Percentiles rank a stretch among this genome's conserved stretches.
phyloP scores from a whole-genome alignment of 2,329 filamentous ascomycete genomes.

The Nemania sp. region DNA sequence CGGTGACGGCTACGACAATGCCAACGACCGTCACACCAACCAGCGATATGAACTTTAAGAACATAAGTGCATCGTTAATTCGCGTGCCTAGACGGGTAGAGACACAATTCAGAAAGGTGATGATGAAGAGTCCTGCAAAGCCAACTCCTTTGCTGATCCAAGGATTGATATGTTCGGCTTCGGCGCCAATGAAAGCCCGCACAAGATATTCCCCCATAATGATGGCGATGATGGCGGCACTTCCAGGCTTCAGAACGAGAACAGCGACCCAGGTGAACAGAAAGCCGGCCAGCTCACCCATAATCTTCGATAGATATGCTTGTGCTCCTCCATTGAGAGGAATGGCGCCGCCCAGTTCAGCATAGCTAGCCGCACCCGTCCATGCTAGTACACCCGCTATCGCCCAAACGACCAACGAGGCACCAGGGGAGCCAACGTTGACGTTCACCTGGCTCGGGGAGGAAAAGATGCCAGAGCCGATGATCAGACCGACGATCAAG shows the following conservation, averaged over 20 bases:
- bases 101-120: constrained; percentile 86
- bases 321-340: constrained; percentile 93
- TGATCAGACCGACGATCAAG: constrained; percentile 88
- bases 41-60: constrained; percentile 91
- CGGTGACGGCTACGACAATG: constrained; percentile 85
- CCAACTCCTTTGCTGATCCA: constrained; percentile 94
- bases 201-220: constrained; percentile 99
- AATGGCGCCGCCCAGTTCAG: constrained; percentile 92
- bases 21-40: constrained; percentile 85
- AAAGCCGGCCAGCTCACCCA: constrained; percentile 90
- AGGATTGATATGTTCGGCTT: constrained; percentile 75
- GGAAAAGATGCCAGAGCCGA: constrained; percentile 95
- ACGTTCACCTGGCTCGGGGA: constrained; percentile 90
- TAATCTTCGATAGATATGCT: constrained; percentile 93
- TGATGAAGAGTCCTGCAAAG: constrained; percentile 70
- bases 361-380: constrained; percentile 94
- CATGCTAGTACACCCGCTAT: constrained; percentile 91
- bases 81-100: constrained; percentile 87
- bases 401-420: constrained; percentile 86
- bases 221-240: constrained; percentile 91
- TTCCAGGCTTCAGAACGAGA: constrained; percentile 89
- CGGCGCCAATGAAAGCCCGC: constrained; percentile 81
- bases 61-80: constrained; percentile 92
- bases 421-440: constrained; percentile 89
- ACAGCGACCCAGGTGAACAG: constrained; percentile 97